Conservation (phyloP, 2,329 filamentous ascomycete genomes). For the Penicillium sp. region DNA sequence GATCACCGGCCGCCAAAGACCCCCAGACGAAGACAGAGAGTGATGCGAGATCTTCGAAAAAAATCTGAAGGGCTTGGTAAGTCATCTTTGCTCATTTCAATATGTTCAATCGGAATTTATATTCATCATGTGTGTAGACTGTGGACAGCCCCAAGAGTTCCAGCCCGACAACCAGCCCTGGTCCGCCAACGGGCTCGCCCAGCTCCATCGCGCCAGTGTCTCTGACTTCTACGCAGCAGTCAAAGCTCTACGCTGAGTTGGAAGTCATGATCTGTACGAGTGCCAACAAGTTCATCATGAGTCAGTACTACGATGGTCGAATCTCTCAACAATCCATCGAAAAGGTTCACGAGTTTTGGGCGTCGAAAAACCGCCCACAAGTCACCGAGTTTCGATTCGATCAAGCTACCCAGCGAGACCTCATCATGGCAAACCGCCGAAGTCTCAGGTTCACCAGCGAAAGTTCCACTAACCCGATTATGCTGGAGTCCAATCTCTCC, state of each 20-base stretch:
- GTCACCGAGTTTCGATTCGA: slow-evolving; percentile 59
- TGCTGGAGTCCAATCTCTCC: slow-evolving; percentile 52
- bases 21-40: not conserved
- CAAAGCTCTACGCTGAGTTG: slow-evolving; percentile 50
- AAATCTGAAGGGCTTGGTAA: slow-evolving; percentile 47
- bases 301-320: slow-evolving; percentile 45
- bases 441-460: slow-evolving; percentile 52
- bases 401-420: slow-evolving; percentile 53
- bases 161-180: not conserved
- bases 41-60: slow-evolving; percentile 40
- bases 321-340: slow-evolving; percentile 45
- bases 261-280: slow-evolving; percentile 51
- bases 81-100: slow-evolving; percentile 12
- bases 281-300: slow-evolving; percentile 50
- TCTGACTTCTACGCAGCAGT: slow-evolving; percentile 45
- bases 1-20: slow-evolving; percentile 22
- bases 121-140: not conserved
- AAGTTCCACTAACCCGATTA: slow-evolving; percentile 42
- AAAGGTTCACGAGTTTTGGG: slow-evolving; percentile 47
- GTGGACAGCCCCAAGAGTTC: not conserved
- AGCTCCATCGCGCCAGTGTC: slow-evolving; percentile 42
- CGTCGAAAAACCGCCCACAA: slow-evolving; percentile 50
- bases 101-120: not conserved
- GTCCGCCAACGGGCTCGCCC: not conserved
- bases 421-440: slow-evolving; percentile 52